Percentiles rank a stretch among this genome's conserved stretches.
Evolutionary conservation across 495 filamentous ascomycete species (phyloP).

Genomic region (Penicillium riverlandense): DNA sequence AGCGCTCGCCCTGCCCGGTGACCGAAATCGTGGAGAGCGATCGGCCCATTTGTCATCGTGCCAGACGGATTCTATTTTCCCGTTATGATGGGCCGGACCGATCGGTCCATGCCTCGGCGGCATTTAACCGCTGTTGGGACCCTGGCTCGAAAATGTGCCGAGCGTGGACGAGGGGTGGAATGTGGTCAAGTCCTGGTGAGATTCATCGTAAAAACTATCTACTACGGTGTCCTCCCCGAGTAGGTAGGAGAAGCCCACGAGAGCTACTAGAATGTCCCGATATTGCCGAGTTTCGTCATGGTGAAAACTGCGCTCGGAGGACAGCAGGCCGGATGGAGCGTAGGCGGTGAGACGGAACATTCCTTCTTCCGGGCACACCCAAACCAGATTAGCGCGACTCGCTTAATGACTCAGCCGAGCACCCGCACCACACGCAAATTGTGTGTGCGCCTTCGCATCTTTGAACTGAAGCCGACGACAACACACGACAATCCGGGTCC

Average conservation of each 20-base stretch:
- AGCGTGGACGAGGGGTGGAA: constrained; percentile 7
- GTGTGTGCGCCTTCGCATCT: constrained; percentile 32
- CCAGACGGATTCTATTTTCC: constrained; percentile 41
- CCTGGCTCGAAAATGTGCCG: background rate
- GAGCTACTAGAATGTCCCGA: background rate
- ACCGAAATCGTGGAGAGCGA: constrained; percentile 33
- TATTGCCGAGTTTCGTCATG: constrained; percentile 10
- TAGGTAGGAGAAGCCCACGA: too few relatives aligned
- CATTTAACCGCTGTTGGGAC: constrained; percentile 11
- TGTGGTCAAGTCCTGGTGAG: background rate
- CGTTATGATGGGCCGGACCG: constrained; percentile 9
- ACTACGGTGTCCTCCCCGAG: too few relatives aligned
- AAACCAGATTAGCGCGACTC: constrained; percentile 38
- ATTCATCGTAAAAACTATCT: background rate
- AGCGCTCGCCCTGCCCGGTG: constrained; percentile 15
- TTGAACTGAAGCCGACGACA: constrained; percentile 41
- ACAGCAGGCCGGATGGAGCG: constrained; percentile 19
- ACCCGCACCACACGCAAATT: constrained; percentile 36
- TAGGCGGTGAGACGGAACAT: too few relatives aligned
- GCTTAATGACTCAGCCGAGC: constrained; percentile 32
- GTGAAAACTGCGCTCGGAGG: constrained; percentile 14
- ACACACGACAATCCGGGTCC: constrained; percentile 40
- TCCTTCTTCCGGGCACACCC: constrained; percentile 2
- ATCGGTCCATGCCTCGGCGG: background rate
- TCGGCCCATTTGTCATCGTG: constrained; percentile 38